Evolutionary conservation across 331 rosid species (phyloP), one percentile per base, ranked within the genome.

Genomic region (Pyracantha coccinea): DNA sequence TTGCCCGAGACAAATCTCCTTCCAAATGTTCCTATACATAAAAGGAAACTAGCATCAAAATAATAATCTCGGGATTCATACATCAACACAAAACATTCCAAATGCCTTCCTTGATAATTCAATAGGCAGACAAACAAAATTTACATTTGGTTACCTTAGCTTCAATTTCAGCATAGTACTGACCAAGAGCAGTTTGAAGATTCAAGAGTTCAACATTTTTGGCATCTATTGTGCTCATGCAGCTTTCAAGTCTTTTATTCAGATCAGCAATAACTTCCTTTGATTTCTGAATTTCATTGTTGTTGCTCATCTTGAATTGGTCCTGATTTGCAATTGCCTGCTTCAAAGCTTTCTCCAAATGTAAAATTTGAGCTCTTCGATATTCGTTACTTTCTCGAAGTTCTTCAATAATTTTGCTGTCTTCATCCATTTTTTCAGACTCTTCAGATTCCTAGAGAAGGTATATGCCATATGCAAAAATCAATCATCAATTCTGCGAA

Each of bases 151-250:
- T 72, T 83, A 92, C 99, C 99, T 94, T 94, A 19, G 96, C 96
- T 85, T 94, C 99, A 75, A 94, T 94, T 92, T 91, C 97, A 68
- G 99, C 99, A 84, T 92, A 94, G 81, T 94, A 91, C 84, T 92
- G 99, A 71, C 99, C 99, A 80, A 94, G 99, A 41, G 97, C 97
- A 69, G 97, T 94, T 88, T 92, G 99, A 55, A 94, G 91, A 87
- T 94, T 94, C 75, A 86, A 55, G 16, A 94, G 96, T 79, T 94
- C 99, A 69, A 78, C 31, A 67, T 92, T 88, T 86, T 94, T 94
- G 80, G 96, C 92, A 83, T 91, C 89, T 41, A 94, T 85, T 69
- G 82, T 80, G 83, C 82, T 83, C 81, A 79, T 79, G 85, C 86
- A 90, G 83, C 86, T 79, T 47, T 81, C 80, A 81, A 92, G 89